Conservation (phyloP, 495 filamentous ascomycete genomes). For the Penicillium parvum region DNA sequence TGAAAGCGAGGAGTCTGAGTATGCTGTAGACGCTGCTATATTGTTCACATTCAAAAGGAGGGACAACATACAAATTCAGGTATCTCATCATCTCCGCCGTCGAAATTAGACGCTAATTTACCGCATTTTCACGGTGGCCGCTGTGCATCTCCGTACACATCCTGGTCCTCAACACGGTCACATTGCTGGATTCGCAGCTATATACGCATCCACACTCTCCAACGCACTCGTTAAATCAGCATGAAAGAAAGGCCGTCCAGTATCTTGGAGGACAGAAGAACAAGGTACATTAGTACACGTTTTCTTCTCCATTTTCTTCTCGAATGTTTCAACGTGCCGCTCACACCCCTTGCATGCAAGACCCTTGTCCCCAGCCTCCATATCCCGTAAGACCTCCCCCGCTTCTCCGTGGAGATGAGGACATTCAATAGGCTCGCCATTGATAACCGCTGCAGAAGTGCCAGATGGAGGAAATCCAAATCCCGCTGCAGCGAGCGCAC, state of each 20-base stretch:
- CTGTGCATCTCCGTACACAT: too few relatives aligned
- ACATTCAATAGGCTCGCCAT: neutral
- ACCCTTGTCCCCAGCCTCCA: neutral
- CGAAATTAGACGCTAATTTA: too few relatives aligned
- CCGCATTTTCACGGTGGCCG: too few relatives aligned
- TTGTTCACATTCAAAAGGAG: slow-evolving; percentile 2
- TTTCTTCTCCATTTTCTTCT: too few relatives aligned
- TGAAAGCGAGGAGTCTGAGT: slow-evolving; percentile 6
- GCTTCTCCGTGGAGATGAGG: slow-evolving; percentile 60
- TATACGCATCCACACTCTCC: slow-evolving; percentile 54
- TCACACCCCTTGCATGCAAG: neutral
- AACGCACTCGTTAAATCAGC: slow-evolving; percentile 84
- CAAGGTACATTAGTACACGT: neutral
- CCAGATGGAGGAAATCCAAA: slow-evolving; percentile 63
- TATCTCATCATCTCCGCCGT: too few relatives aligned
- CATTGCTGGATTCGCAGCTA: neutral
- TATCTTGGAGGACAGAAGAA: slow-evolving; percentile 46
- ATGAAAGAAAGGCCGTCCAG: slow-evolving; percentile 70
- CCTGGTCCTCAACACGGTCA: neutral
- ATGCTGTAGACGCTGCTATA: slow-evolving; percentile 4
- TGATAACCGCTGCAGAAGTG: slow-evolving; percentile 26
- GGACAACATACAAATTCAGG: too few relatives aligned
- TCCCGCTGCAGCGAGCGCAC: slow-evolving; percentile 77
- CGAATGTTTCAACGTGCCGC: neutral
- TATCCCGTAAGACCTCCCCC: slow-evolving; percentile 8